Evolutionary conservation across 2,329 filamentous ascomycete genomes (phyloP).

Genomic region (Dactylellina drechsleri): DNA sequence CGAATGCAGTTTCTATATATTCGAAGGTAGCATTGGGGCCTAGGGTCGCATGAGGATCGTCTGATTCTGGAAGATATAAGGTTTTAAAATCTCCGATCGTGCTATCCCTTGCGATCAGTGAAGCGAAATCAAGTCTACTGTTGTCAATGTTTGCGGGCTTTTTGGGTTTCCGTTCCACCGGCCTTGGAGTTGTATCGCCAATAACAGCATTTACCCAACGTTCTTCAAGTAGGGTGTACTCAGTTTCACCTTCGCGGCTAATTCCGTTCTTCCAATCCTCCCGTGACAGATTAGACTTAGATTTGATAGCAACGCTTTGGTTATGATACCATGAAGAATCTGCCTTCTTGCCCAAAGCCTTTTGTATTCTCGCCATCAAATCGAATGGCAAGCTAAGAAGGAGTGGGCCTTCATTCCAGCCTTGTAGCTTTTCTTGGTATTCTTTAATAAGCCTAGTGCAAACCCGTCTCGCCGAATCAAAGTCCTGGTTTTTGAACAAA

Average conservation of each 20-base stretch:
- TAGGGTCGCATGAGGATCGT: too few relatives aligned
- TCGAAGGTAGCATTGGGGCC: too few relatives aligned
- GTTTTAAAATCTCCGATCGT: too few relatives aligned
- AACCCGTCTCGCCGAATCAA: background rate
- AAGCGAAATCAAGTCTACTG: too few relatives aligned
- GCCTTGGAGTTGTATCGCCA: background rate
- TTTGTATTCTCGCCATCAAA: slow-evolving; percentile 9
- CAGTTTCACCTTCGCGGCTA: background rate
- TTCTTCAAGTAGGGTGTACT: background rate
- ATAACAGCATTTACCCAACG: background rate
- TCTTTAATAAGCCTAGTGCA: slow-evolving; percentile 22
- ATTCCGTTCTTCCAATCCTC: too few relatives aligned
- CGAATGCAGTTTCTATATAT: too few relatives aligned
- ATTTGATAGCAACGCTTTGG: background rate
- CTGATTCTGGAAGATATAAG: too few relatives aligned
- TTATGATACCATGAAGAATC: slow-evolving; percentile 15
- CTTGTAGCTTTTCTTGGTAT: background rate
- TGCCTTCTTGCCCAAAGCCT: background rate
- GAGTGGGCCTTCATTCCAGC: background rate
- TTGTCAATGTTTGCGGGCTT: too few relatives aligned
- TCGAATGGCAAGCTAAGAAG: background rate
- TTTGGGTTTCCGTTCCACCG: too few relatives aligned
- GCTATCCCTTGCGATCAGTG: too few relatives aligned
- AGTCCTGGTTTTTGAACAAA: background rate
- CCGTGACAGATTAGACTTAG: too few relatives aligned